These are phyloP conservation scores for Prototheca stagnorum DNA, from an alignment of 163 green algal genomes.

Conservation along the genomic window DNA sequence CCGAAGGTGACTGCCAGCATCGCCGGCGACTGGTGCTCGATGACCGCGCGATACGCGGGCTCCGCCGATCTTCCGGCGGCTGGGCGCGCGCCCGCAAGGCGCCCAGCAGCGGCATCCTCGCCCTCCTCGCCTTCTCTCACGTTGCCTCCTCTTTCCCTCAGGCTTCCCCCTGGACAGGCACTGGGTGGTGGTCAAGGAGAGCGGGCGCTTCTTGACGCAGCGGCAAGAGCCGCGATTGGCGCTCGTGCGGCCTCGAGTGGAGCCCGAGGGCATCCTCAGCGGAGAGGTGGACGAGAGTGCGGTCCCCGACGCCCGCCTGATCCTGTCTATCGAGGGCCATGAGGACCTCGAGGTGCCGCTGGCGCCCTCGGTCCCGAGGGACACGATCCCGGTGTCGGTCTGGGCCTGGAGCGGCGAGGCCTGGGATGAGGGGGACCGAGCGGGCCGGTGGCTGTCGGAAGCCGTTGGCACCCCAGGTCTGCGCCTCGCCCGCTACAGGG, in stretches of 20 bases:
- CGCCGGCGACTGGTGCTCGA: neutral
- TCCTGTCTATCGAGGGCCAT: constrained; percentile 12
- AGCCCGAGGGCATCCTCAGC: constrained; percentile 1
- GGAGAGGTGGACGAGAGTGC: neutral
- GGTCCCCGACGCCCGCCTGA: constrained; percentile 2
- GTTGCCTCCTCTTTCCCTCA: neutral
- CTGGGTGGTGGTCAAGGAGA: constrained; percentile 8
- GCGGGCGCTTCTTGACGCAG: constrained; percentile 11
- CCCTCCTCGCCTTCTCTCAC: neutral
- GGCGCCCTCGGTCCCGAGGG: neutral
- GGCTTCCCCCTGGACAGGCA: constrained; percentile 14
- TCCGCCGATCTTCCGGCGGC: too few species aligned
- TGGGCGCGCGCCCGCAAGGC: too few species aligned
- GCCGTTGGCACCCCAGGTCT: constrained; percentile 5
- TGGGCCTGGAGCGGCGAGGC: constrained; percentile 16
- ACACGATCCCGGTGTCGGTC: constrained; percentile 3
- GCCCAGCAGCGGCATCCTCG: too few species aligned
- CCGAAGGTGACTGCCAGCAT: neutral
- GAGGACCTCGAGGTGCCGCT: constrained; percentile 2
- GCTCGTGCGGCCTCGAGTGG: constrained; percentile 2
- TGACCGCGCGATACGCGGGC: neutral
- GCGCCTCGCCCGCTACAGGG: constrained; percentile 13
- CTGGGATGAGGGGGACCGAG: constrained; percentile 7
- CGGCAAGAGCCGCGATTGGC: constrained; percentile 10
- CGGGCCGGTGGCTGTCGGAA: constrained; percentile 5